A percentile compares a stretch with the other conserved stretches of the same genome.
Conservation (phyloP, 2,329 filamentous ascomycete genomes). For the Cryphonectria carpinicola region DNA sequence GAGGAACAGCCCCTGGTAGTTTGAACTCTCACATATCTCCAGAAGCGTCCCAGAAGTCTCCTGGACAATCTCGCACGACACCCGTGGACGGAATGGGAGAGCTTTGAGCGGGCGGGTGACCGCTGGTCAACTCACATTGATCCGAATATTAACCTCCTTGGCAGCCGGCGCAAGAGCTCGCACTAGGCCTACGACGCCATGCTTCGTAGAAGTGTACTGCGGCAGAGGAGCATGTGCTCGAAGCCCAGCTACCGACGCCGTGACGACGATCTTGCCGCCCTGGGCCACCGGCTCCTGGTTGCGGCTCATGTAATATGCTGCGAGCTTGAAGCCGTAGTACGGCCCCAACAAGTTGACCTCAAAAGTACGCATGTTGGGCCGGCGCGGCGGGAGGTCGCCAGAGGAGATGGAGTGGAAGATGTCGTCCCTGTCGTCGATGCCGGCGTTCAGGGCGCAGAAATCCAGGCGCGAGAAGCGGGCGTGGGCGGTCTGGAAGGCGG, state of each 20-base stretch:
- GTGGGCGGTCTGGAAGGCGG: constrained; percentile 14
- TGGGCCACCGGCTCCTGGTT: constrained; percentile 1
- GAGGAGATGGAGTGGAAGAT: constrained; percentile 19
- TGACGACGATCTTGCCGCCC: constrained; percentile 19
- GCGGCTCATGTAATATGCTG: constrained; percentile 22
- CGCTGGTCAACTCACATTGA: constrained; percentile 4
- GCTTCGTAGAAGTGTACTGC: constrained; percentile 15
- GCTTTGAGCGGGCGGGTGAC: background rate
- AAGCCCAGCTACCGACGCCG: constrained; percentile 10
- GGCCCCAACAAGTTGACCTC: constrained; percentile 15
- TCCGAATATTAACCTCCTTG: background rate
- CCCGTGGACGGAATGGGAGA: background rate
- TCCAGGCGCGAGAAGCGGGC: constrained; percentile 17
- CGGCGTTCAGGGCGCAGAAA: constrained; percentile 18
- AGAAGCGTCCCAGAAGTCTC: background rate
- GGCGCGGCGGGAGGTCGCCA: constrained; percentile 1
- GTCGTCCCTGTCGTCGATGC: constrained; percentile 20
- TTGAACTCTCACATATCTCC: background rate
- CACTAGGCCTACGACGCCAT: constrained; percentile 12
- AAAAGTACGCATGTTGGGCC: constrained; percentile 20
- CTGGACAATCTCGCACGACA: background rate
- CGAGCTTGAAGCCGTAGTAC: constrained; percentile 23
- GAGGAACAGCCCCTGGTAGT: background rate
- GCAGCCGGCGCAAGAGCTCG: constrained; percentile 10
- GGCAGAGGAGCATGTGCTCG: background rate